Evolutionary conservation across 1,284 basidiomycete species (phyloP).

Genomic region (Ganoderma resinaceum): DNA sequence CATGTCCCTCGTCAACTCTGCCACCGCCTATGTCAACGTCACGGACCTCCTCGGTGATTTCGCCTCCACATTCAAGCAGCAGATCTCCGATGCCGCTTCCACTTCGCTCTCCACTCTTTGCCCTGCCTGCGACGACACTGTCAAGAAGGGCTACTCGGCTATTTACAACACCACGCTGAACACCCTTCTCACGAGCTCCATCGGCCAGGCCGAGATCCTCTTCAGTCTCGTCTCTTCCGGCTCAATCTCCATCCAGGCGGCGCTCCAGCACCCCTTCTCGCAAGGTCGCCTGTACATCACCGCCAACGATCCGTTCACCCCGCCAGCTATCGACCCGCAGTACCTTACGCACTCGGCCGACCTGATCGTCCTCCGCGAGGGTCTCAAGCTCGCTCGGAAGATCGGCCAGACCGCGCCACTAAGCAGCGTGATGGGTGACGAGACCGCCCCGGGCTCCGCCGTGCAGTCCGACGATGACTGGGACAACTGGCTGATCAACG

Average conservation of each 20-base stretch:
- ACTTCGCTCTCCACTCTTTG: slow-evolving; percentile 50
- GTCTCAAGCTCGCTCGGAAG: slow-evolving; percentile 58
- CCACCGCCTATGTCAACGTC: slow-evolving; percentile 70
- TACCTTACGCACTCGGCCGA: slow-evolving; percentile 67
- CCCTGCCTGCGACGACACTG: slow-evolving; percentile 54
- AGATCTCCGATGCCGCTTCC: slow-evolving; percentile 44
- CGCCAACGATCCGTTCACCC: slow-evolving; percentile 58
- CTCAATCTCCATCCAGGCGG: slow-evolving; percentile 64
- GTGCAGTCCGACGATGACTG: slow-evolving; percentile 53
- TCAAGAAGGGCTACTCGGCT: slow-evolving; percentile 68
- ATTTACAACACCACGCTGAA: slow-evolving; percentile 61
- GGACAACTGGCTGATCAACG: slow-evolving; percentile 51
- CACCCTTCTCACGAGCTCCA: slow-evolving; percentile 48
- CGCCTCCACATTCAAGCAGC: slow-evolving; percentile 41
- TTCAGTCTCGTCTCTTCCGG: slow-evolving; percentile 58
- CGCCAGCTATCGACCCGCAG: slow-evolving; percentile 66
- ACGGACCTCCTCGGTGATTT: slow-evolving; percentile 53
- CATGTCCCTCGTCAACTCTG: slow-evolving; percentile 72
- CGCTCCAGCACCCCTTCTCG: slow-evolving; percentile 69
- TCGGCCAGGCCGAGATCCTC: slow-evolving; percentile 70
- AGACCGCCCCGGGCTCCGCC: slow-evolving; percentile 47
- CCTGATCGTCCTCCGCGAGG: slow-evolving; percentile 60
- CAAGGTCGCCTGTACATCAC: slow-evolving; percentile 52
- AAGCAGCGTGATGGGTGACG: slow-evolving; percentile 42
- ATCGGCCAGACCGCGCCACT: slow-evolving; percentile 51